These are phyloP conservation scores for Pythium chondricola DNA, from an alignment of 352 stramenopile species.

Conservation along the genomic window DNA sequence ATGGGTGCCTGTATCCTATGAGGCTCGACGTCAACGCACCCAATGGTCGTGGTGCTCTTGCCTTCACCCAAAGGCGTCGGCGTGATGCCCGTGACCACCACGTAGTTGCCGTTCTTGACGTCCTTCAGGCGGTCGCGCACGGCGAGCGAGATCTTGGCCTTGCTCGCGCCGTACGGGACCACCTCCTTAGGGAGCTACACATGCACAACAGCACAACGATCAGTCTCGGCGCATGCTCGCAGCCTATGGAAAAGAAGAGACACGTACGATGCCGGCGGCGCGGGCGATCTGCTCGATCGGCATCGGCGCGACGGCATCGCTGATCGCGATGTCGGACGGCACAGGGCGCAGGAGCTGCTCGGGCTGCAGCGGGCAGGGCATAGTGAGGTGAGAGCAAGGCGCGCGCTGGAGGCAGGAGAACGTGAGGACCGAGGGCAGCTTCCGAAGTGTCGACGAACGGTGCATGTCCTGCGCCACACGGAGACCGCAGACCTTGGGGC, in stretches of 20 bases:
- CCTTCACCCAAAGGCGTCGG: constrained; percentile 96
- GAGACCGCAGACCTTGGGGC: constrained; percentile 1
- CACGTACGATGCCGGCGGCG: constrained; percentile 59
- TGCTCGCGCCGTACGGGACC: constrained; percentile 84
- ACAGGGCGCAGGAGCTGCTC: constrained; percentile 62
- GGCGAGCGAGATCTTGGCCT: constrained; percentile 90
- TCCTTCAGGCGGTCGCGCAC: constrained; percentile 88
- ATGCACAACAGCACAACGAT: constrained; percentile 18
- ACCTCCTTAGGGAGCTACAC: constrained; percentile 74
- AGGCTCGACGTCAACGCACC: constrained; percentile 37
- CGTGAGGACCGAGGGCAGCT: constrained; percentile 2
- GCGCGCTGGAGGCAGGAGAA: neutral
- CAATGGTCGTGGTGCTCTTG: constrained; percentile 98
- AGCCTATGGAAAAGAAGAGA: neutral
- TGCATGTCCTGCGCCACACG: constrained; percentile 9
- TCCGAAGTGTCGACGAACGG: constrained; percentile 17
- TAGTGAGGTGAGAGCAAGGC: constrained; percentile 6
- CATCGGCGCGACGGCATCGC: constrained; percentile 62
- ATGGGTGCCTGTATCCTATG: neutral
- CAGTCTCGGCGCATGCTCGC: neutral
- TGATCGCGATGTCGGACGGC: constrained; percentile 79
- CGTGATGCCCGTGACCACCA: constrained; percentile 97
- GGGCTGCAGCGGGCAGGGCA: constrained; percentile 47
- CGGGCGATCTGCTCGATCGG: constrained; percentile 60
- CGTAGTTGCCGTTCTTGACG: constrained; percentile 93